These are phyloP conservation scores for Sordaria brevicollis DNA, from an alignment of 495 filamentous ascomycete species.

Conservation along the genomic window DNA sequence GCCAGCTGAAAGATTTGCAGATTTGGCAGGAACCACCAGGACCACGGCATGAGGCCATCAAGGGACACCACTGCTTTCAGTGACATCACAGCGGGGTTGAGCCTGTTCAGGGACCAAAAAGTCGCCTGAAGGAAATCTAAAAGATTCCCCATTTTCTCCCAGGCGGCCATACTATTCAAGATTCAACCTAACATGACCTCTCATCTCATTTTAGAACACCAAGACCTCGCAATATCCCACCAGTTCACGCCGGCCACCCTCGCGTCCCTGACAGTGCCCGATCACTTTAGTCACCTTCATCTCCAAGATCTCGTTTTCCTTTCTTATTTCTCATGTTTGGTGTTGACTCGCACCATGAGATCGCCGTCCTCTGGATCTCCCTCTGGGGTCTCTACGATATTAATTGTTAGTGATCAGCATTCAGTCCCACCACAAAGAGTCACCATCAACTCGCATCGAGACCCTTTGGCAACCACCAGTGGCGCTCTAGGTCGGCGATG, in stretches of 20 bases:
- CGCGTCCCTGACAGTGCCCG: background rate
- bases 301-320: background rate
- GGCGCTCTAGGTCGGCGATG: background rate
- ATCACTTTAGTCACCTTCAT: background rate
- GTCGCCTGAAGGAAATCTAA: background rate
- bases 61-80: background rate
- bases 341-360: background rate
- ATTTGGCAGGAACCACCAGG: background rate
- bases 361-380: background rate
- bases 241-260: background rate
- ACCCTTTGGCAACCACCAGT: background rate
- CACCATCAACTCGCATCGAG: background rate
- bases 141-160: background rate
- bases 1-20: background rate
- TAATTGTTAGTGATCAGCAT: background rate
- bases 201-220: background rate
- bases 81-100: background rate
- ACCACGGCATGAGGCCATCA: background rate
- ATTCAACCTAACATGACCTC: background rate
- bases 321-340: background rate
- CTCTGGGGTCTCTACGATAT: background rate
- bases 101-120: background rate
- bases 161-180: background rate
- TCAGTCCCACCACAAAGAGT: background rate
- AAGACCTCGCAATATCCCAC: background rate